Evolutionary conservation across 1,284 basidiomycete species (phyloP).

Genomic region (Cystobasidiaceae sp.): DNA sequence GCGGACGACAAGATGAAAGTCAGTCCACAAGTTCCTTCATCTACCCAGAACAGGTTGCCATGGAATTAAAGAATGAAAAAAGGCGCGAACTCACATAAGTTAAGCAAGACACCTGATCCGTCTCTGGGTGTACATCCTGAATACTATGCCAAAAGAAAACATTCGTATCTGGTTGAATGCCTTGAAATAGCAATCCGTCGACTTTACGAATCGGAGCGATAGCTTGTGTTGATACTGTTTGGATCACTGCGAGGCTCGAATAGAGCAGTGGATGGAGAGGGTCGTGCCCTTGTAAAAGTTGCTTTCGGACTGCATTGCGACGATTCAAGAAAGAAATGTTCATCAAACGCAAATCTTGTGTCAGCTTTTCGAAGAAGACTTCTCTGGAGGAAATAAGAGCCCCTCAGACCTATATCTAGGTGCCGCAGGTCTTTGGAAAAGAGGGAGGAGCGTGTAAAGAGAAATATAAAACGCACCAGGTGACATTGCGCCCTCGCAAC

Average conservation of each 20-base stretch:
- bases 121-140: slow-evolving; percentile 24
- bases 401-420: too few relatives aligned
- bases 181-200: slow-evolving; percentile 25
- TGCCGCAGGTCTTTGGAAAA: not conserved
- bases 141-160: slow-evolving; percentile 27
- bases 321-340: not conserved
- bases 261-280: slow-evolving; percentile 3
- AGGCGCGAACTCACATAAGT: slow-evolving; percentile 1
- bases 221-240: slow-evolving; percentile 15
- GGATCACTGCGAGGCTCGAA: slow-evolving; percentile 15
- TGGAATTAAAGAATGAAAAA: not conserved
- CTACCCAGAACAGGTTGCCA: not conserved
- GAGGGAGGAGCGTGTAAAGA: not conserved
- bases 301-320: slow-evolving; percentile 5
- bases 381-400: not conserved
- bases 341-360: not conserved
- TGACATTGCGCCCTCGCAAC: slow-evolving; percentile 24
- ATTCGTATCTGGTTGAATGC: slow-evolving; percentile 24
- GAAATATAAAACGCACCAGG: not conserved
- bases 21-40: not conserved
- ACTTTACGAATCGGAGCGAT: slow-evolving; percentile 23
- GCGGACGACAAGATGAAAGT: not conserved
- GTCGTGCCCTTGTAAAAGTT: slow-evolving; percentile 8
- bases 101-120: slow-evolving; percentile 14
- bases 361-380: not conserved